These are phyloP conservation scores for Pseudoturritis turrita DNA, from an alignment of 345 rosid genomes.

Conservation along the genomic window DNA sequence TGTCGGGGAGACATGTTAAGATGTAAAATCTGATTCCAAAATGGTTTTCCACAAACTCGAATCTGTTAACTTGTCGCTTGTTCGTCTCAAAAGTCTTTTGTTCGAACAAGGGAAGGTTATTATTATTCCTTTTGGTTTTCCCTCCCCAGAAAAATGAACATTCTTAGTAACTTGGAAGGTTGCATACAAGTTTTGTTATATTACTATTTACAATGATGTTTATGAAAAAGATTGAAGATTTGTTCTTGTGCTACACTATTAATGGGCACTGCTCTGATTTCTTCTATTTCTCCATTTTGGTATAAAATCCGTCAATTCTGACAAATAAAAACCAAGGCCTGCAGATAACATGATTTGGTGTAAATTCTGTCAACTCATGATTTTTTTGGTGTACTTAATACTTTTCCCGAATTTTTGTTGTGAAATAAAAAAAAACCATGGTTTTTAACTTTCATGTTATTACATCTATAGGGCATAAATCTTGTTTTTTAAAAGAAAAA, in stretches of 20 bases:
- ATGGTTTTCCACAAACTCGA: slow-evolving; percentile 16
- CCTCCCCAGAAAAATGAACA: not conserved
- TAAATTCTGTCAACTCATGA: not conserved
- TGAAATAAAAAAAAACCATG: not conserved
- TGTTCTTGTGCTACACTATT: not conserved
- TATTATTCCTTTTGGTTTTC: slow-evolving; percentile 5
- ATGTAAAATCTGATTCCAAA: slow-evolving; percentile 19
- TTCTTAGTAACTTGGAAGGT: slow-evolving; percentile 11
- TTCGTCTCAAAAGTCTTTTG: slow-evolving; percentile 2
- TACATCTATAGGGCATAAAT: not conserved
- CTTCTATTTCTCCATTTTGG: not conserved
- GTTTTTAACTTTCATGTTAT: not conserved
- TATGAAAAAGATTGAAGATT: slow-evolving; percentile 9
- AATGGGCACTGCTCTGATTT: not conserved
- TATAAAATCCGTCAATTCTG: not conserved
- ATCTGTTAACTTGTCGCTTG: not conserved
- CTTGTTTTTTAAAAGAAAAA: too few species aligned
- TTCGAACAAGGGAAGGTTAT: slow-evolving; percentile 17
- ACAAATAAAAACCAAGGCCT: too few species aligned
- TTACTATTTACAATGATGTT: slow-evolving; percentile 7
- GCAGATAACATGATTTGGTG: not conserved
- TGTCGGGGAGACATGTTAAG: slow-evolving; percentile 20
- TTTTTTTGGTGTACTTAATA: not conserved
- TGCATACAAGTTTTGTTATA: slow-evolving; percentile 15
- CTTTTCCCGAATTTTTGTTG: not conserved